A percentile compares a stretch with the other conserved stretches of the same genome.
These are phyloP conservation scores for Solanum appendiculatum DNA, from an alignment of 257 asterid species.

Conservation along the genomic window DNA sequence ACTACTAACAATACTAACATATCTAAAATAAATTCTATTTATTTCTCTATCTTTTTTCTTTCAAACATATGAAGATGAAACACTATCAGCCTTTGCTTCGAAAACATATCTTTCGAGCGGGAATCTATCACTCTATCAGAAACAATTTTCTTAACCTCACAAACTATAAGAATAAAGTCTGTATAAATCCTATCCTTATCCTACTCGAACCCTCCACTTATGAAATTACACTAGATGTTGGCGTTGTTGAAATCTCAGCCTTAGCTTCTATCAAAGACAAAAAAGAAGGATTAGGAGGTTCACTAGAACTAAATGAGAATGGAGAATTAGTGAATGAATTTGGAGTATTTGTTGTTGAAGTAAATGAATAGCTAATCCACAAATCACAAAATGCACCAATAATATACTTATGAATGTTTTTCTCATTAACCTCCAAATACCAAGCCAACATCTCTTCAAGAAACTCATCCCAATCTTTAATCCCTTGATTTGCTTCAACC, in stretches of 20 bases:
- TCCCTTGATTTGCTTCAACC: conserved; percentile 34
- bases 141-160: neutral
- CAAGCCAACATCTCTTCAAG: conserved; percentile 38
- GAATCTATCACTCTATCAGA: neutral
- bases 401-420: conserved; percentile 33
- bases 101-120: neutral
- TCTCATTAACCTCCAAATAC: conserved; percentile 36
- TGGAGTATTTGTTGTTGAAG: conserved; percentile 1
- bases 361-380: conserved; percentile 18
- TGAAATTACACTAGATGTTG: neutral
- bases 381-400: conserved; percentile 49
- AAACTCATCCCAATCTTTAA: conserved; percentile 26
- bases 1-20: neutral
- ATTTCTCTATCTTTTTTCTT: neutral
- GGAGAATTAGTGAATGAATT: conserved; percentile 31
- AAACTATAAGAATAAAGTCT: neutral
- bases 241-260: neutral
- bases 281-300: conserved; percentile 19
- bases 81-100: neutral
- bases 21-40: neutral
- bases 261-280: conserved; percentile 7
- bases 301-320: conserved; percentile 24
- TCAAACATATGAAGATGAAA: neutral
- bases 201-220: neutral
- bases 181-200: neutral